Evolutionary conservation across 257 asterid species (phyloP), one percentile per base, ranked within the genome.

Genomic region (Solanum phureja): DNA sequence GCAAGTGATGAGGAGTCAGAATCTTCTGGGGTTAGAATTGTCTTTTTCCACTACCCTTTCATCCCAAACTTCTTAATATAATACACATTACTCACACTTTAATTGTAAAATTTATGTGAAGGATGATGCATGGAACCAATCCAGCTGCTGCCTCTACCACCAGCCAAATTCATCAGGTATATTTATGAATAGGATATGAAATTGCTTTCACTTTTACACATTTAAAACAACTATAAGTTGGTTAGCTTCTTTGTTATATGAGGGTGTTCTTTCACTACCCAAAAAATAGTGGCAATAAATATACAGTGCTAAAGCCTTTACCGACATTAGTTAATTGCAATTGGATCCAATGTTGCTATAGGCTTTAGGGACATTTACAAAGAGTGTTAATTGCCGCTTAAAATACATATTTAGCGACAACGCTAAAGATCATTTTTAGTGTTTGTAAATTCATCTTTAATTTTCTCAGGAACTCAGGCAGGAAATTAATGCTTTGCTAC

Each of bases 1-100:
- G 90, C 71, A 62, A 37, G 86, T 88, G 86, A 75, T 88, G 19
- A 85, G 46, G 82, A 58, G 46, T 69, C 46, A 73, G 86, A 81
- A 85, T 27, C 74, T 58, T 44, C 86, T 88, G 46, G 69, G 90
- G 86, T 85, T 37, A 23, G 88, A 60, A 40, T 79, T 79, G 66
- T 44, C 84, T 38, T 76, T 42, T 4, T 44, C 3, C 35, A 77
- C 14, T 5, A 13, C 34, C 34, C 1, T 21, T n/a, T 7, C 37
- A 8, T n/a, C 37, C 35, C 24, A 24, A 42, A 8, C 14, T 77
- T 23, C 35, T 42, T 24, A 24, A 42, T 42, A 42, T 24, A 23
- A 35, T 7, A 34, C 19, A 74, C 10, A 42, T 12, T 40, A 11
- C 23, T 40, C 29, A 38, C 84, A 7, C 35, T 76, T 76, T 8